phyloP scores from a whole-genome alignment of 148 eudicot genomes.

The Pouteria glomerata region DNA sequence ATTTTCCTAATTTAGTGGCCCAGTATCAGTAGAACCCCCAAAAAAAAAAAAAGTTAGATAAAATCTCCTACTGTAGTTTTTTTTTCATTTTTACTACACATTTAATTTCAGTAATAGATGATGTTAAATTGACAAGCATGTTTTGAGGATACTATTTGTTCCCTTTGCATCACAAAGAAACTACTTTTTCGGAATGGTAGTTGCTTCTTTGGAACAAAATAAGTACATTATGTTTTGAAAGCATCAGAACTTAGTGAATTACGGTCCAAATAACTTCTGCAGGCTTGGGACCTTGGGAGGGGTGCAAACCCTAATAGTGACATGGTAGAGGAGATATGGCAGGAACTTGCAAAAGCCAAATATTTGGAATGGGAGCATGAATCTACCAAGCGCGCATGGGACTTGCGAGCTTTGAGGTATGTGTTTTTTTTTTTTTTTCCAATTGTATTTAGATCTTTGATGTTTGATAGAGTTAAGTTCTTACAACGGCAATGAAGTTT shows the following conservation, averaged over 20 bases:
- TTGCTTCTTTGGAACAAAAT: background rate
- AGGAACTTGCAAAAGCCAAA: conserved; percentile 83
- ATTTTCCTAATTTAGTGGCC: too few species aligned
- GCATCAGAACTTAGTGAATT: background rate
- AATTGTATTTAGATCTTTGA: background rate
- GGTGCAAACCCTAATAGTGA: conserved; percentile 64
- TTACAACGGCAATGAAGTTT: background rate
- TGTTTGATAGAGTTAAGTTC: background rate
- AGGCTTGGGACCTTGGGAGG: conserved; percentile 90
- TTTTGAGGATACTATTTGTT: background rate
- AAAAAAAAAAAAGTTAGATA: too few species aligned
- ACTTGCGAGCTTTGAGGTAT: conserved; percentile 69
- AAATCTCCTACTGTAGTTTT: too few species aligned
- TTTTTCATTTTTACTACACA: too few species aligned
- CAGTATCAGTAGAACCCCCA: too few species aligned
- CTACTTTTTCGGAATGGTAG: background rate
- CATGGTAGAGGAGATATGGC: conserved; percentile 91
- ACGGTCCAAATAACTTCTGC: background rate
- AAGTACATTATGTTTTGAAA: background rate
- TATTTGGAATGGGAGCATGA: conserved; percentile 77
- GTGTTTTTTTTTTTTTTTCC: conserved; percentile 18
- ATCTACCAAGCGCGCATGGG: conserved; percentile 69
- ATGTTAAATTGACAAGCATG: background rate
- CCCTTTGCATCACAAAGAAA: background rate
- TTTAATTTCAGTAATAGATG: background rate